Evolutionary conservation across 2,329 filamentous ascomycete genomes (phyloP).

Genomic region (Xylariomycetidae sp.): DNA sequence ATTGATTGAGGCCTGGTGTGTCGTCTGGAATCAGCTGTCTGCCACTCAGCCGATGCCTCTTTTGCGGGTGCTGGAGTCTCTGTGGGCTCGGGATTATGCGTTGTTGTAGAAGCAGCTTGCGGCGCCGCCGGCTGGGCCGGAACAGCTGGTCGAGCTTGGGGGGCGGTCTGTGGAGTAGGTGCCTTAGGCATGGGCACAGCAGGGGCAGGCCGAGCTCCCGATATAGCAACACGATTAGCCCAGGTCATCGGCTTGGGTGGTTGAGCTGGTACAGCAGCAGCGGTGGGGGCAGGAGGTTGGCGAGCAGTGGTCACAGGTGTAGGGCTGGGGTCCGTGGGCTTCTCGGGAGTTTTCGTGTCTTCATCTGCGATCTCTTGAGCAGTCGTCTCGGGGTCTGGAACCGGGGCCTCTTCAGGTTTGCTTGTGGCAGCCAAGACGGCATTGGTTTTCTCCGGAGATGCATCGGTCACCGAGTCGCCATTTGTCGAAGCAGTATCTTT

Average conservation of each 20-base stretch:
- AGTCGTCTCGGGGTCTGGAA: constrained; percentile 46
- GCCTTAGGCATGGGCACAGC: constrained; percentile 56
- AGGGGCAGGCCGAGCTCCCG: constrained; percentile 45
- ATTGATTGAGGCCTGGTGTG: constrained; percentile 70
- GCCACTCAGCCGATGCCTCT: constrained; percentile 71
- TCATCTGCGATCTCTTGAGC: constrained; percentile 51
- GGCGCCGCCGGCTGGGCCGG: constrained; percentile 35
- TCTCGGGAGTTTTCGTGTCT: constrained; percentile 53
- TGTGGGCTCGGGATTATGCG: constrained; percentile 28
- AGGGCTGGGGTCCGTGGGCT: constrained; percentile 60
- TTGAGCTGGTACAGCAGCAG: constrained; percentile 44
- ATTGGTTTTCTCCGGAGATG: constrained; percentile 26
- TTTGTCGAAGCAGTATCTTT: constrained; percentile 38
- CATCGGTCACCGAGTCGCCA: constrained; percentile 31
- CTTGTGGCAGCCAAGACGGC: constrained; percentile 19
- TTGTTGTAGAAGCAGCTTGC: constrained; percentile 40
- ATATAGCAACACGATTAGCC: constrained; percentile 65
- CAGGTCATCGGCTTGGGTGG: constrained; percentile 65
- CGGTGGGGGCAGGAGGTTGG: constrained; percentile 40
- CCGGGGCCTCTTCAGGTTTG: constrained; percentile 20
- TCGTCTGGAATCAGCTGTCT: constrained; percentile 84
- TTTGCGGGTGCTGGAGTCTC: too few species aligned
- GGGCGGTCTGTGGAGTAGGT: constrained; percentile 42
- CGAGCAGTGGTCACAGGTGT: constrained; percentile 47
- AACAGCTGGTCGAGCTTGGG: constrained; percentile 30